Evolutionary conservation across 345 rosid species (phyloP).

Genomic region (Eucalyptus sideroxylon): DNA sequence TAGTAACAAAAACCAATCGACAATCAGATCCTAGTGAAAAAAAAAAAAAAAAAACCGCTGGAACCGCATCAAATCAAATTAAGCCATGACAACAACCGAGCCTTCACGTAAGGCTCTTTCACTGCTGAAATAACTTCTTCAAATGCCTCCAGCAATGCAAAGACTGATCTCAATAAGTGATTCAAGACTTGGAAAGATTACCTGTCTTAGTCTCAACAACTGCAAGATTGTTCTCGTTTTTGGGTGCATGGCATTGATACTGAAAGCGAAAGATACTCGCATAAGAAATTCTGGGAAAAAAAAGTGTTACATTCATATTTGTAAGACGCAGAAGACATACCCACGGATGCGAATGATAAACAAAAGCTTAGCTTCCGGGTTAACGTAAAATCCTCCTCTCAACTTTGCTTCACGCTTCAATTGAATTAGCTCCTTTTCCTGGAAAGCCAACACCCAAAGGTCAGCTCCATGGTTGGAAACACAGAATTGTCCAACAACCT

Average conservation of each 20-base stretch:
- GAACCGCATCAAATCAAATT: neutral
- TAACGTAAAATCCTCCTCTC: constrained; percentile 68
- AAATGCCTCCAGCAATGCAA: neutral
- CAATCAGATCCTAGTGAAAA: neutral
- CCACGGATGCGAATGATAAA: constrained; percentile 64
- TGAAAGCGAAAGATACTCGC: neutral
- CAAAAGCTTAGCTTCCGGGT: constrained; percentile 61
- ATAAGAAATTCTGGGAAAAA: neutral
- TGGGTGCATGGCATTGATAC: constrained; percentile 89
- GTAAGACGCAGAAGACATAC: constrained; percentile 9
- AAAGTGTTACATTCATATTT: neutral
- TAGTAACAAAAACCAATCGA: neutral
- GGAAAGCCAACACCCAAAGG: neutral
- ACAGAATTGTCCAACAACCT: neutral
- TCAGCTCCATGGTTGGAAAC: neutral
- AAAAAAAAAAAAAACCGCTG: neutral
- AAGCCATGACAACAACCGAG: neutral
- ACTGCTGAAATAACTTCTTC: neutral
- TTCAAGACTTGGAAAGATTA: neutral
- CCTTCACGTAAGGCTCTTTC: neutral
- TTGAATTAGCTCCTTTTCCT: constrained; percentile 42
- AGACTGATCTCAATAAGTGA: neutral
- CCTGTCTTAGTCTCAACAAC: constrained; percentile 83
- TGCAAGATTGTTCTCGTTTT: constrained; percentile 55
- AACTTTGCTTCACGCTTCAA: constrained; percentile 67